Percentiles rank a stretch among this genome's conserved stretches.
Evolutionary conservation across 108 stramenopile genomes (phyloP).

Genomic region (Cyclostephanos tholiformis): DNA sequence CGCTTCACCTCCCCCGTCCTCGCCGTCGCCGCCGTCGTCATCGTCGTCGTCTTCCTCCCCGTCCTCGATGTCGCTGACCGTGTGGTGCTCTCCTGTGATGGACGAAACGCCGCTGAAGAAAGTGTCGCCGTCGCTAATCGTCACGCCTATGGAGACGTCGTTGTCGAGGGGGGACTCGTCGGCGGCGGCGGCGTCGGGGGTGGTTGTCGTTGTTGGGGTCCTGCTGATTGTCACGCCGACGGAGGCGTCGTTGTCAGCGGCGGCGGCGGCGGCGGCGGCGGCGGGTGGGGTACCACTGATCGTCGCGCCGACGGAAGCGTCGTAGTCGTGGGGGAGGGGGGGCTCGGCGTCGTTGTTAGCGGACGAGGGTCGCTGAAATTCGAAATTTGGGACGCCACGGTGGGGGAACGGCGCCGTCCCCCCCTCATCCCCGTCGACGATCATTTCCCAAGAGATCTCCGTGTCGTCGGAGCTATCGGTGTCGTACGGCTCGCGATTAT

Average conservation of each 20-base stretch:
- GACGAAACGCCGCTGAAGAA: slow-evolving; percentile 11
- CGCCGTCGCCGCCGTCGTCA: neutral
- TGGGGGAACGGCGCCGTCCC: no score
- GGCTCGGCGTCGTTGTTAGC: no score
- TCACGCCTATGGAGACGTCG: neutral
- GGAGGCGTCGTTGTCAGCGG: no score
- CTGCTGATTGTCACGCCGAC: no score
- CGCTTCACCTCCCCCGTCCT: slow-evolving; percentile 1
- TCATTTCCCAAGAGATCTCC: slow-evolving; percentile 2
- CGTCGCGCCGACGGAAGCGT: no score
- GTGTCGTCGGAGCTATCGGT: slow-evolving; percentile 1
- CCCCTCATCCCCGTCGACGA: no score
- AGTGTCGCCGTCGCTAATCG: neutral
- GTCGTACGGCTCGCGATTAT: neutral
- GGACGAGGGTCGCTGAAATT: no score
- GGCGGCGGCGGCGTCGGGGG: neutral
- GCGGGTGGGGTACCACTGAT: no score
- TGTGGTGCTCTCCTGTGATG: slow-evolving; percentile 15
- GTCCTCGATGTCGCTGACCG: neutral
- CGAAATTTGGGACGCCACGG: no score
- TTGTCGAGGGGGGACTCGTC: neutral
- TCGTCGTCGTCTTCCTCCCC: slow-evolving; percentile 7
- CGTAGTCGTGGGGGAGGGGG: no score
- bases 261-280: no score
- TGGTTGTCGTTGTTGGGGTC: neutral